Conservation (phyloP, 2,329 filamentous ascomycete species). For the Didymellaceae sp. region DNA sequence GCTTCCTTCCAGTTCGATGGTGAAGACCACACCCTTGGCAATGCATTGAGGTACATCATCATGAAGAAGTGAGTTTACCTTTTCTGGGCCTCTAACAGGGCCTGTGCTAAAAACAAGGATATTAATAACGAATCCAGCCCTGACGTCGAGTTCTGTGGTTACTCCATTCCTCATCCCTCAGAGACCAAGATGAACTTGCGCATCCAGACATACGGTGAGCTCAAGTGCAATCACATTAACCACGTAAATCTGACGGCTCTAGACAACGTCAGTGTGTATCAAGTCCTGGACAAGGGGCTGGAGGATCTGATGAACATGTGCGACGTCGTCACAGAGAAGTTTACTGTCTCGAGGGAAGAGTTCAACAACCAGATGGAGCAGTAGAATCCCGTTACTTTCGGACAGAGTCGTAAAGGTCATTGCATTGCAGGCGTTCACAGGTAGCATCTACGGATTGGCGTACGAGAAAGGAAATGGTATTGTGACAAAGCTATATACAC, state of each 20-base stretch:
- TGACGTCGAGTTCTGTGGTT: constrained; percentile 96
- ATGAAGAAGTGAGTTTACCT: constrained; percentile 85
- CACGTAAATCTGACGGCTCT: constrained; percentile 11
- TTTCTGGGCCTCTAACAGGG: too few species aligned
- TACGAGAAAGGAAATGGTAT: constrained; percentile 46
- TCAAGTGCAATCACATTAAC: not conserved
- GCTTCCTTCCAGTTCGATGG: constrained; percentile 94
- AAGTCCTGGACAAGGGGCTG: constrained; percentile 89
- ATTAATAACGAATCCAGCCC: constrained; percentile 64
- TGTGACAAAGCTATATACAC: constrained; percentile 45
- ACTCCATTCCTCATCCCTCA: constrained; percentile 95
- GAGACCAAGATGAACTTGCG: constrained; percentile 96
- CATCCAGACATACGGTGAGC: constrained; percentile 91
- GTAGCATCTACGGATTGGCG: constrained; percentile 29
- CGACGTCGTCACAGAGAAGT: constrained; percentile 92
- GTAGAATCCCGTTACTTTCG: constrained; percentile 8
- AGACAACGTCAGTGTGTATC: constrained; percentile 81
- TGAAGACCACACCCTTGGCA: constrained; percentile 95
- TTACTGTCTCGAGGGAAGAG: constrained; percentile 70
- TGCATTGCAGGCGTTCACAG: constrained; percentile 45
- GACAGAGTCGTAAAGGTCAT: not conserved
- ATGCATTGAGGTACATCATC: constrained; percentile 91
- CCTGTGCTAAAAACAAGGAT: not conserved
- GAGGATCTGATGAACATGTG: constrained; percentile 89
- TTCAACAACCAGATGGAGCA: constrained; percentile 56